phyloP scores from a whole-genome alignment of 129 eudicot genomes.

The Calendula officinalis region DNA sequence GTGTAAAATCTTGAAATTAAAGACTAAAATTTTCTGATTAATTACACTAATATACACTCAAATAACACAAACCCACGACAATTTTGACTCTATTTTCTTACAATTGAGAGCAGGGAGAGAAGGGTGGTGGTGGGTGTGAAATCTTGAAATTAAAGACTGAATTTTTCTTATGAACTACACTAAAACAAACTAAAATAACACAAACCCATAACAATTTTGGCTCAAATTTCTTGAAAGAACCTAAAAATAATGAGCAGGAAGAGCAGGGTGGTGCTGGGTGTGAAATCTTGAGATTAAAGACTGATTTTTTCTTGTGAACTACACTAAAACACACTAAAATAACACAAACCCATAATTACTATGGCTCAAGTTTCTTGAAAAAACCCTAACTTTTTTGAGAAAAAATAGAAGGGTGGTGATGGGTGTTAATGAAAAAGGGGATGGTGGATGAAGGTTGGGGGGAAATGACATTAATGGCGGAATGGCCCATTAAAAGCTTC shows the following conservation, averaged over 20 bases:
- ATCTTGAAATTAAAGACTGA: conserved; percentile 7
- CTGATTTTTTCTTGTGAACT: not conserved
- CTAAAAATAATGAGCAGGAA: conserved; percentile 12
- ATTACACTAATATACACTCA: conserved; percentile 7
- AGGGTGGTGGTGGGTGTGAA: conserved; percentile 19
- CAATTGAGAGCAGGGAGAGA: conserved; percentile 7
- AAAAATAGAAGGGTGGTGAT: conserved; percentile 22
- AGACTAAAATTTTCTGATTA: not conserved
- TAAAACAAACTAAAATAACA: conserved; percentile 19
- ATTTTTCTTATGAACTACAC: not conserved
- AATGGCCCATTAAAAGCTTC: conserved; percentile 21
- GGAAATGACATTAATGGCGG: conserved; percentile 37
- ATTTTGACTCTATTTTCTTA: not conserved
- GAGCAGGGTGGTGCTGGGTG: conserved; percentile 13
- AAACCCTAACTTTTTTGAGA: conserved; percentile 11
- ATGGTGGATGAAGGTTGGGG: conserved; percentile 37
- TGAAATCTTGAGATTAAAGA: conserved; percentile 16
- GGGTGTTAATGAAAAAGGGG: conserved; percentile 2
- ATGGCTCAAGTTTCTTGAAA: not conserved
- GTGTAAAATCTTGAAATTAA: conserved; percentile 19
- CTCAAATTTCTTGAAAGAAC: not conserved
- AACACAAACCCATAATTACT: conserved; percentile 16
- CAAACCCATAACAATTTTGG: conserved; percentile 9
- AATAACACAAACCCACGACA: conserved; percentile 17
- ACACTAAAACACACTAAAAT: conserved; percentile 14